Conservation (phyloP, 805 yeast genomes). For the Metschnikowia dekortorum region DNA sequence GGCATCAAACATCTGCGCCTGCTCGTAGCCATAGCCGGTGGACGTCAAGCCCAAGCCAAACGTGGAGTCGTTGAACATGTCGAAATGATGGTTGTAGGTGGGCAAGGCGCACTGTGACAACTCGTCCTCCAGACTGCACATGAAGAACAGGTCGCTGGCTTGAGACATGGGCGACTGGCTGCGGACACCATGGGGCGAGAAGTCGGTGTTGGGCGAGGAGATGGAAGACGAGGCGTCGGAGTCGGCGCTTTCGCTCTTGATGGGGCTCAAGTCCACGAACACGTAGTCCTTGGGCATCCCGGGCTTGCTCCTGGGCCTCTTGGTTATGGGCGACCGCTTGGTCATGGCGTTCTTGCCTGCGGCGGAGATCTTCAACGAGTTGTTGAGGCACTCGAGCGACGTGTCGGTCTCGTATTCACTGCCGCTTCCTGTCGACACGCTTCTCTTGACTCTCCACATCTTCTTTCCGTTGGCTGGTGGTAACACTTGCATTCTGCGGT, state of each 20-base stretch:
- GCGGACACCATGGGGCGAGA: slow-evolving; percentile 6
- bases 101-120: slow-evolving; percentile 1
- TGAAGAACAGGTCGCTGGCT: slow-evolving; percentile 3
- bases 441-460: slow-evolving; percentile 41
- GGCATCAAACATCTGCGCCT: not conserved
- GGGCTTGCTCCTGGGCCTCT: slow-evolving; percentile 41
- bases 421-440: slow-evolving; percentile 14
- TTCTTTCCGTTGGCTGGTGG: slow-evolving; percentile 45
- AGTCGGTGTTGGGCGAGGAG: slow-evolving; percentile 6
- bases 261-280: slow-evolving; percentile 43
- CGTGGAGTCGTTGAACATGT: slow-evolving; percentile 7
- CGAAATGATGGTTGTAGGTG: slow-evolving; percentile 5
- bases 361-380: slow-evolving; percentile 39
- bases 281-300: slow-evolving; percentile 44
- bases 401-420: slow-evolving; percentile 16
- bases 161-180: slow-evolving; percentile 12
- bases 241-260: slow-evolving; percentile 24
- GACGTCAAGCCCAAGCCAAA: slow-evolving; percentile 30
- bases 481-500: slow-evolving; percentile 17
- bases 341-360: slow-evolving; percentile 32
- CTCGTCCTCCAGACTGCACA: slow-evolving; percentile 5
- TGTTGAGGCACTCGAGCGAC: slow-evolving; percentile 38
- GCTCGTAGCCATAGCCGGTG: slow-evolving; percentile 15
- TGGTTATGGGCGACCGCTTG: slow-evolving; percentile 36
- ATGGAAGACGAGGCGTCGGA: slow-evolving; percentile 17